These are phyloP conservation scores for Trypanosoma grayi DNA, from an alignment of 208 protist species.

Conservation along the genomic window DNA sequence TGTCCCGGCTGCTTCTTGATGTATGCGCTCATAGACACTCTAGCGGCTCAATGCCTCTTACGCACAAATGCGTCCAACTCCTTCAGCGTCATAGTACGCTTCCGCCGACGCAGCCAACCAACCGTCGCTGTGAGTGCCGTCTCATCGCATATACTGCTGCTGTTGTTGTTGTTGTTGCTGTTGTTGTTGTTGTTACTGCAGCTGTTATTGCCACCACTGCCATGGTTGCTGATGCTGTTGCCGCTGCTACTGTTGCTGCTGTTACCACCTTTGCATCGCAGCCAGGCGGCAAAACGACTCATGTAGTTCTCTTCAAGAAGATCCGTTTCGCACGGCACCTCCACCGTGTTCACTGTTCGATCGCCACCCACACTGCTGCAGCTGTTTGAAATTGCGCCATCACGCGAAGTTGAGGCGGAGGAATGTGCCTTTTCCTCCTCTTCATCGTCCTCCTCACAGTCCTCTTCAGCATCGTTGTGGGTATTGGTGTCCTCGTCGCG, in stretches of 20 bases:
- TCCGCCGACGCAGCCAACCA: conserved; percentile 19
- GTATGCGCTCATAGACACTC: background rate
- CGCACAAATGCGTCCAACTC: conserved; percentile 33
- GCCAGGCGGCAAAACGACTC: conserved; percentile 48
- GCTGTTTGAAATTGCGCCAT: background rate
- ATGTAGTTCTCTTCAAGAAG: conserved; percentile 58
- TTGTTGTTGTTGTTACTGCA: background rate
- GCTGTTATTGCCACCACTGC: background rate
- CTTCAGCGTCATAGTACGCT: conserved; percentile 30
- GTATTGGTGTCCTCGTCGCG: conserved; percentile 2
- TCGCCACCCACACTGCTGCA: background rate
- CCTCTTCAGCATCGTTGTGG: background rate
- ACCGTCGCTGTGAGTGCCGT: conserved; percentile 23
- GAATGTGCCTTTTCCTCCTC: background rate
- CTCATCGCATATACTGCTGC: conserved; percentile 20
- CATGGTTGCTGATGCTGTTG: background rate
- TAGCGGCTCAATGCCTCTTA: conserved; percentile 14
- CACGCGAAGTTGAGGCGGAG: background rate
- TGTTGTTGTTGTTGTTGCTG: background rate
- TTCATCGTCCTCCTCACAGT: conserved; percentile 1
- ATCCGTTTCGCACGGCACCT: conserved; percentile 47
- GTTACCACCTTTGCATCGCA: conserved; percentile 20
- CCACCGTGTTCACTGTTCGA: background rate
- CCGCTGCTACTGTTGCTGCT: background rate
- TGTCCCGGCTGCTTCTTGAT: too few species aligned